These are phyloP conservation scores for Scalesia atractyloides DNA, from an alignment of 129 eudicot genomes.

Conservation along the genomic window DNA sequence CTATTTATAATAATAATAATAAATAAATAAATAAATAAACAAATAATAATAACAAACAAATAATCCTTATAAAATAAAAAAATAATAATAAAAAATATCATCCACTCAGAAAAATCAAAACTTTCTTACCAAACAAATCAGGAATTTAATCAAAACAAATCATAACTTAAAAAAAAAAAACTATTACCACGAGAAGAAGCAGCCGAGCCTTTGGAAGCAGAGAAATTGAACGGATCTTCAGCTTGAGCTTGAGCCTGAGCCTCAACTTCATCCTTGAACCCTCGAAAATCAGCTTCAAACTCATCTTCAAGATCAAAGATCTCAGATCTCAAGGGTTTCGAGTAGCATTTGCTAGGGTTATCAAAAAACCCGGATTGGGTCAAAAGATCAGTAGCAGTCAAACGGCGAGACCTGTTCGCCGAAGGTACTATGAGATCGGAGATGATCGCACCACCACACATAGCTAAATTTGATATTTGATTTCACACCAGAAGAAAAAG, in stretches of 20 bases:
- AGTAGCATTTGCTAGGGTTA: slow-evolving; percentile 47
- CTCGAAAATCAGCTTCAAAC: slow-evolving; percentile 82
- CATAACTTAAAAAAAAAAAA: neutral
- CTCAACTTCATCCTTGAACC: slow-evolving; percentile 54
- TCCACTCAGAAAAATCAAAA: neutral
- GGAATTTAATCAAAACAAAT: neutral
- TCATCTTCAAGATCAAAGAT: slow-evolving; percentile 53
- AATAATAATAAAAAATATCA: neutral
- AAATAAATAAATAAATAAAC: neutral
- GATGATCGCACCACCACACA: slow-evolving; percentile 97
- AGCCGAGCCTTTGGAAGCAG: slow-evolving; percentile 42
- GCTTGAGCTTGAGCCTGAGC: slow-evolving; percentile 34
- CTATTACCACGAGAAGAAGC: slow-evolving; percentile 32
- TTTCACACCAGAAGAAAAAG: neutral
- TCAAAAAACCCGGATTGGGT: slow-evolving; percentile 38
- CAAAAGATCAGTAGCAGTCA: slow-evolving; percentile 60
- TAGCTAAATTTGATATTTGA: slow-evolving; percentile 5
- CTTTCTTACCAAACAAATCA: neutral
- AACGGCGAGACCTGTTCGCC: slow-evolving; percentile 42
- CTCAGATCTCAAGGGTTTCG: slow-evolving; percentile 57
- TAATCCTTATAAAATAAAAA: neutral
- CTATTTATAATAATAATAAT: neutral
- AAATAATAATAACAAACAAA: neutral
- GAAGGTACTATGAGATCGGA: slow-evolving; percentile 63
- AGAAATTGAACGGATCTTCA: slow-evolving; percentile 43